Base-by-base conservation (phyloP, 495 filamentous ascomycete genomes). In the Pyronema domesticum region DNA sequence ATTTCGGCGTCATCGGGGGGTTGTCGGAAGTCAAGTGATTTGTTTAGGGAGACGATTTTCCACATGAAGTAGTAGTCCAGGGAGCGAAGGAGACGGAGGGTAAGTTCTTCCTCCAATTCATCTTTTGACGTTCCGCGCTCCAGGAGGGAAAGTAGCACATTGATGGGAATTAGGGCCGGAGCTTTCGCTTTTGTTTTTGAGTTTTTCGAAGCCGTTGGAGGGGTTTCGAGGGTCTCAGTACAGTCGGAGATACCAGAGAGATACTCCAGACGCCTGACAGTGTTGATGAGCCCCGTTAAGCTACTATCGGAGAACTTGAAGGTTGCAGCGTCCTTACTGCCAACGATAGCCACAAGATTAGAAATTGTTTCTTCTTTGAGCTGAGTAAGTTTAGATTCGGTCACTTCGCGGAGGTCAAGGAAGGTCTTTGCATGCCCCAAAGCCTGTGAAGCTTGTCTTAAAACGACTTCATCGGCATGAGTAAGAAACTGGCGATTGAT, bases 51-150 rank as follows among this genome's bases (percentile, higher is more conserved):
- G 11, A 17, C 19, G 7, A 85, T 74, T 58, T 89, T 88, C 91
- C 91, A 98, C 80, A 94, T 85, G 67, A 95, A 91, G 70, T 95
- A 96, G 70, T 88, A 86, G 19, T 88, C 70, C 18, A 83, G 67
- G 6, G 80, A 73, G 57, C 81, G 80, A 57, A 88, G 79, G 15
- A 86, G 81, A 53, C 76, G 80, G 8, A 73, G 71, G 6, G 88
- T 78, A 49, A 91, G 69, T 55, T 88, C 81, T 55, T 86, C 80
- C 63, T 94, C 88, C 7, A 81, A 69, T 42, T 75, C 76, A 53
- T 82, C 80, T 3, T 75, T 64, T 10, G 82, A 74, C 6, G 74
- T 67, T 15, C 83, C 86, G 33, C 88, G 80, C 51, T 76, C 68
- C 7, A 84, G 69, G 9, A 89, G 70, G 11, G 77, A 74, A 44